A percentile compares a stretch with the other conserved stretches of the same genome.
phyloP scores from a whole-genome alignment of 805 yeast genomes.

The Candida dajiaensis region DNA sequence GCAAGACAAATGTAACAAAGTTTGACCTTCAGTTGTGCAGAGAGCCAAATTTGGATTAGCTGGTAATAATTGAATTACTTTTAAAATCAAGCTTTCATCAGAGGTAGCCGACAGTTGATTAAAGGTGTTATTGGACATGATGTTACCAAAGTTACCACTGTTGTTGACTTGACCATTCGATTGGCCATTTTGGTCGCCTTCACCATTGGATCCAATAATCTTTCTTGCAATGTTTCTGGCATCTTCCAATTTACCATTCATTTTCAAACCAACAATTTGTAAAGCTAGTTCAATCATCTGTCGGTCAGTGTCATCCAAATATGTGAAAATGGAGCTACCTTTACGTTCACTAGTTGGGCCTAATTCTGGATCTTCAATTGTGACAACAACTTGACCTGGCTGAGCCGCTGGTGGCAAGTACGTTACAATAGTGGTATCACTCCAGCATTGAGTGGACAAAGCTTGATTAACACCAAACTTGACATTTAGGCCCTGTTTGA shows the following conservation, averaged over 20 bases:
- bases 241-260: conserved; percentile 94
- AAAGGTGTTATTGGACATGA: conserved; percentile 5
- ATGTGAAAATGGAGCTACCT: conserved; percentile 61
- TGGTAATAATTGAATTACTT: conserved; percentile 62
- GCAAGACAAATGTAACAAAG: conserved; percentile 81
- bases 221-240: conserved; percentile 90
- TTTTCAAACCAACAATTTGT: conserved; percentile 93
- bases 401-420: conserved; percentile 86
- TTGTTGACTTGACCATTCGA: conserved; percentile 9
- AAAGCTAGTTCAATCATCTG: conserved; percentile 92
- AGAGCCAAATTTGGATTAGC: conserved; percentile 76
- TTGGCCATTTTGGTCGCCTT: conserved; percentile 21
- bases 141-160: conserved; percentile 5
- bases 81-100: conserved; percentile 36
- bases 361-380: conserved; percentile 55
- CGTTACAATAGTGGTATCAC: conserved; percentile 87
- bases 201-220: conserved; percentile 62
- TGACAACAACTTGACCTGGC: conserved; percentile 88
- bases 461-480: conserved; percentile 82
- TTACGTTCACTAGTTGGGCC: conserved; percentile 7
- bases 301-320: conserved; percentile 91
- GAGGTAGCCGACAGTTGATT: conserved; percentile 3
- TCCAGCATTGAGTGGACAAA: conserved; percentile 92
- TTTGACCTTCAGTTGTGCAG: conserved; percentile 79
- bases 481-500: conserved; percentile 75